phyloP scores from a whole-genome alignment of 73 alveolate genomes.

The Urostyla sp. region DNA sequence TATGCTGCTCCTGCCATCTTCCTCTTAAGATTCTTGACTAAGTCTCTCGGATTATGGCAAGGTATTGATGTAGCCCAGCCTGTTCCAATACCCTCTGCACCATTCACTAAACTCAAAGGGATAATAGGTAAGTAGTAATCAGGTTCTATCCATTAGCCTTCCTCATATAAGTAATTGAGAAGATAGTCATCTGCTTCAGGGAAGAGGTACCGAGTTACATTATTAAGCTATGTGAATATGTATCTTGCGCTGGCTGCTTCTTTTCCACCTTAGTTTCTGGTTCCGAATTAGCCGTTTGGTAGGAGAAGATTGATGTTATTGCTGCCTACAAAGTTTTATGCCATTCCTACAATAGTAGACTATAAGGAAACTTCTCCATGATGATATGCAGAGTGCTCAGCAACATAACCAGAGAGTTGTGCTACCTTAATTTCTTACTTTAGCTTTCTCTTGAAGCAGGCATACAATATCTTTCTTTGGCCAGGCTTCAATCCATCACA shows the following conservation, averaged over 20 bases:
- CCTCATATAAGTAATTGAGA: slow-evolving; percentile 97
- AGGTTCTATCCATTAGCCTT: slow-evolving; percentile 99
- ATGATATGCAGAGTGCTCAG: slow-evolving; percentile 99
- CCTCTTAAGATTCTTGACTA: slow-evolving; percentile 85
- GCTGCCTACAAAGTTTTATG: slow-evolving; percentile 98
- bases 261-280: slow-evolving; percentile 98
- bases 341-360: slow-evolving; percentile 97
- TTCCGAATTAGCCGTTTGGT: slow-evolving; percentile 99
- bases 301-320: slow-evolving; percentile 94
- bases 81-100: slow-evolving; percentile 99
- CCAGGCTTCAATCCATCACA: slow-evolving; percentile 99
- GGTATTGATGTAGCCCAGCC: slow-evolving; percentile 99
- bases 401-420: slow-evolving; percentile 98
- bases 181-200: slow-evolving; percentile 96
- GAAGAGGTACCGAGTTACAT: slow-evolving; percentile 92
- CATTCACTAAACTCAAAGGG: slow-evolving; percentile 98
- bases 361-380: slow-evolving; percentile 98
- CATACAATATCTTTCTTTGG: slow-evolving; percentile 97
- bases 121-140: slow-evolving; percentile 98
- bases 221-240: slow-evolving; percentile 94
- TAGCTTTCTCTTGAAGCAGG: slow-evolving; percentile 98
- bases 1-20: slow-evolving; percentile 83
- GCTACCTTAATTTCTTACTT: slow-evolving; percentile 98
- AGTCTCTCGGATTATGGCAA: slow-evolving; percentile 96
- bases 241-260: slow-evolving; percentile 99